phyloP scores from a whole-genome alignment of 2,329 filamentous ascomycete genomes.

The Fusarium brevicatenulatum region DNA sequence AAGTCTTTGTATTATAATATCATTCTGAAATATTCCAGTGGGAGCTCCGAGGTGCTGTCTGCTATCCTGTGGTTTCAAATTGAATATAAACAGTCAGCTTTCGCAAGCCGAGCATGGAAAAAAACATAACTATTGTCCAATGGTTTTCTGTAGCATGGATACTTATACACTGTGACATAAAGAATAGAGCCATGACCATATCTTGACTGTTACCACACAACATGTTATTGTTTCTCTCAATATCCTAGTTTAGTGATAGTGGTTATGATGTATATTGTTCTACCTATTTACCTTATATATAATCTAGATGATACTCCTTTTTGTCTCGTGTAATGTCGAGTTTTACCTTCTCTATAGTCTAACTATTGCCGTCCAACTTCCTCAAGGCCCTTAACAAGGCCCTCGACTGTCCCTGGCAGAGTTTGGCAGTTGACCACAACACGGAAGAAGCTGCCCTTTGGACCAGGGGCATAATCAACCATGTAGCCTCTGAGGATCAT shows the following conservation, averaged over 20 bases:
- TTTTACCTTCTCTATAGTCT: background rate
- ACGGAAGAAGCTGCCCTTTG: slow-evolving; percentile 66
- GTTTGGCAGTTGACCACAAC: slow-evolving; percentile 69
- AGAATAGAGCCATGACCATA: background rate
- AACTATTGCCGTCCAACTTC: slow-evolving; percentile 51
- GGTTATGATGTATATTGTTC: background rate
- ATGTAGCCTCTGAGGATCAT: slow-evolving; percentile 66
- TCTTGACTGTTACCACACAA: no score
- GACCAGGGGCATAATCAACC: slow-evolving; percentile 69
- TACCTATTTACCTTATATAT: background rate
- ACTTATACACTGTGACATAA: background rate
- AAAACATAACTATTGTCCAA: background rate
- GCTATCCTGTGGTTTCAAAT: no score
- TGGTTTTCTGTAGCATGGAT: background rate
- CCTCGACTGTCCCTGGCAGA: slow-evolving; percentile 60
- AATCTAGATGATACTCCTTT: background rate
- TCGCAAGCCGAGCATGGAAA: background rate
- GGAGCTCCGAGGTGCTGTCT: background rate
- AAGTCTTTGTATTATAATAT: background rate
- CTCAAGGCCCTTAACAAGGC: slow-evolving; percentile 64
- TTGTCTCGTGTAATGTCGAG: background rate
- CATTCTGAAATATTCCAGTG: background rate
- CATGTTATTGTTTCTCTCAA: background rate
- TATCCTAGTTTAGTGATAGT: background rate
- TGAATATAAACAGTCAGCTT: background rate